Conservation (phyloP, 169 alveolate species). For the Eimeria falciformis region DNA sequence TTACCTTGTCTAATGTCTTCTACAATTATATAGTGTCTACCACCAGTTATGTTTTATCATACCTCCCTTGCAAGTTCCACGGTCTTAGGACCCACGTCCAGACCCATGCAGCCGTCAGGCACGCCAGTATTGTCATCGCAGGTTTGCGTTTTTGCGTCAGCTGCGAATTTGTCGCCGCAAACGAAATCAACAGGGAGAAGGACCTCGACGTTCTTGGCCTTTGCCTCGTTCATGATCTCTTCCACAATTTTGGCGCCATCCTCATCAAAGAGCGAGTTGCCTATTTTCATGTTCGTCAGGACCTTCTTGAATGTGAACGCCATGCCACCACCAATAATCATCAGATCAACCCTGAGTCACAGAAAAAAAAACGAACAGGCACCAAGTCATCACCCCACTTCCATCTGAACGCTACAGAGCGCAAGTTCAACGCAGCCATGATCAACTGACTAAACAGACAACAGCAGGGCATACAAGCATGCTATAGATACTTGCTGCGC, state of each 20-base stretch:
- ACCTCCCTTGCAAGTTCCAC: conserved; percentile 80
- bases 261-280: conserved; percentile 96
- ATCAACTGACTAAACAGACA: too few relatives aligned
- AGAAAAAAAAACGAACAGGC: neutral
- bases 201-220: conserved; percentile 93
- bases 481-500: too few relatives aligned
- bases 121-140: conserved; percentile 90
- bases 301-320: conserved; percentile 97
- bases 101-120: conserved; percentile 97
- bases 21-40: too few relatives aligned
- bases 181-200: conserved; percentile 96
- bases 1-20: too few relatives aligned
- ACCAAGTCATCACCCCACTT: too few relatives aligned
- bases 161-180: conserved; percentile 93
- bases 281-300: conserved; percentile 91
- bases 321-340: conserved; percentile 99
- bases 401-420: too few relatives aligned
- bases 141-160: conserved; percentile 85
- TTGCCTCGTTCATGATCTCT: conserved; percentile 95
- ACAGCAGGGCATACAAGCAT: too few relatives aligned
- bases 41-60: neutral
- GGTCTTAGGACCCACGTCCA: conserved; percentile 97
- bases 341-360: conserved; percentile 89
- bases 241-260: conserved; percentile 97
- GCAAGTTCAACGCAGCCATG: too few relatives aligned